Conservation (phyloP, 148 eudicot genomes). For the Fagopyrum tataricum region DNA sequence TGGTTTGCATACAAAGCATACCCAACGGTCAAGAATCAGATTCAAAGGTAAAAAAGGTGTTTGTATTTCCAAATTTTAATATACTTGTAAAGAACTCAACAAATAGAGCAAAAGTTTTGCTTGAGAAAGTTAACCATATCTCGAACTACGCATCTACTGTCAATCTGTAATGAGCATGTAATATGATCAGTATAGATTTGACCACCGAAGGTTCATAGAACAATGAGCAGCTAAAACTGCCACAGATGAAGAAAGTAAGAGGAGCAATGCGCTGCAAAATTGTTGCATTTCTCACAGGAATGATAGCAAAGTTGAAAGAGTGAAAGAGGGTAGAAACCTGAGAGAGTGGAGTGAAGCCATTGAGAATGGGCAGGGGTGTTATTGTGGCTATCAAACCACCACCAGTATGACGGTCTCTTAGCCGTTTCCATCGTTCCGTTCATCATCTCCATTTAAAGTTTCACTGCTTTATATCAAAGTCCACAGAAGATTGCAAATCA, state of each 20-base stretch:
- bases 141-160: background rate
- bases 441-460: slow-evolving; percentile 9
- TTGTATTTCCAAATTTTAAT: background rate
- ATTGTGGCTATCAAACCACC: slow-evolving; percentile 70
- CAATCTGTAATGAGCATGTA: background rate
- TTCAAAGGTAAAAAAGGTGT: background rate
- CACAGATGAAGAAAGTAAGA: background rate
- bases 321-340: slow-evolving; percentile 27
- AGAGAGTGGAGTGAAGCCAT: slow-evolving; percentile 78
- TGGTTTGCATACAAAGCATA: background rate
- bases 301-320: background rate
- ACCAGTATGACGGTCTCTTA: slow-evolving; percentile 31
- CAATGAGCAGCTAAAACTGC: background rate
- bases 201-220: too few species aligned
- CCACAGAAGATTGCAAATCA: background rate
- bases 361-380: slow-evolving; percentile 36
- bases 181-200: too few species aligned
- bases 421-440: slow-evolving; percentile 23
- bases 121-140: background rate
- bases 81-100: background rate
- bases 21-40: slow-evolving; percentile 4
- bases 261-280: background rate
- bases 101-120: background rate
- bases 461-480: background rate
- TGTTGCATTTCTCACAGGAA: background rate